Percentiles rank a stretch among this genome's conserved stretches.
Evolutionary conservation across 495 filamentous ascomycete genomes (phyloP).

Genomic region (Aspergillus olivimuriae): DNA sequence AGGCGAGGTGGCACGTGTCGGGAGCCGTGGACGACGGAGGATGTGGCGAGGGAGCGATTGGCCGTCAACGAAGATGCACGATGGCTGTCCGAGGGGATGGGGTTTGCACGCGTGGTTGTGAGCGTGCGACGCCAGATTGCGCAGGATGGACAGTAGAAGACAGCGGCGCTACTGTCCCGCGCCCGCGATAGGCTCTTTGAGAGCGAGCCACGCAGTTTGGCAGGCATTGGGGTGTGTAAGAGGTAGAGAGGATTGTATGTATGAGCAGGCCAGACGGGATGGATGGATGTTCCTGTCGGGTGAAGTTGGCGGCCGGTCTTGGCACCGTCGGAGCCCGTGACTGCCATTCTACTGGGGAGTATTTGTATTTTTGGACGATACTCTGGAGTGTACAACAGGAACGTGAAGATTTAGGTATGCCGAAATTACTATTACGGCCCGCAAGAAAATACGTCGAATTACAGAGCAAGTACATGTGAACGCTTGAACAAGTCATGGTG

Average conservation of each 20-base stretch:
- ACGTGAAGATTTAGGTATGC: too few species aligned
- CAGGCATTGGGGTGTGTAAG: constrained; percentile 27
- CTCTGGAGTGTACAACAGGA: too few species aligned
- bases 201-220: constrained; percentile 35
- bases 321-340: constrained; percentile 11
- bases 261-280: too few species aligned
- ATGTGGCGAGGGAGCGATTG: constrained; percentile 17
- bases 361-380: too few species aligned
- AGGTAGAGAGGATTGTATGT: too few species aligned
- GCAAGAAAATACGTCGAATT: too few species aligned
- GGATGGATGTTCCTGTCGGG: constrained; percentile 4
- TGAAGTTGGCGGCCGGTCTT: constrained; percentile 14
- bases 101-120: constrained; percentile 25
- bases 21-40: constrained; percentile 22
- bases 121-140: constrained; percentile 28
- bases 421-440: too few species aligned
- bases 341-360: too few species aligned
- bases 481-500: constrained; percentile 11
- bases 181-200: constrained; percentile 29
- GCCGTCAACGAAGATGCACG: background rate
- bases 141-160: constrained; percentile 37
- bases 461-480: background rate
- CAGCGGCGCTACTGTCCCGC: constrained; percentile 11
- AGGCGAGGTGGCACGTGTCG: constrained; percentile 32
- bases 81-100: constrained; percentile 3